Conservation (phyloP, 108 stramenopile species). For the Cafeteria roenbergensis region DNA sequence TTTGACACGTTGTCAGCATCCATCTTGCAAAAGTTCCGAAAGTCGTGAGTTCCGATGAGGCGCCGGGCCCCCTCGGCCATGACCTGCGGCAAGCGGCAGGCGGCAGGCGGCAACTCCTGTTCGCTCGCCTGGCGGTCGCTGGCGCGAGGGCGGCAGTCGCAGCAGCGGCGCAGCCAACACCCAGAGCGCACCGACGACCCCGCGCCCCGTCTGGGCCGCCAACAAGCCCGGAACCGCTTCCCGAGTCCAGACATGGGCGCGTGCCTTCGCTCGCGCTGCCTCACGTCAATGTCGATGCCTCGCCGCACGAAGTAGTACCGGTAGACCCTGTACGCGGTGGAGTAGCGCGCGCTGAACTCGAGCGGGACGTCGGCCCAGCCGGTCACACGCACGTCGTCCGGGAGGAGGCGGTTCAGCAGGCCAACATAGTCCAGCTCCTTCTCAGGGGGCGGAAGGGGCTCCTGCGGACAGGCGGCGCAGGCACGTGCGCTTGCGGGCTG, state of each 20-base stretch:
- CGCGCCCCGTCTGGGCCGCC: no score
- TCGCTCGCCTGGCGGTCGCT: no score
- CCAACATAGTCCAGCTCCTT: constrained; percentile 71
- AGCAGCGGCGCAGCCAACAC: no score
- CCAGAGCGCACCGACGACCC: no score
- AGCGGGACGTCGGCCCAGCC: constrained; percentile 64
- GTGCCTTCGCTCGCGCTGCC: no score
- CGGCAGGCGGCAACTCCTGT: no score
- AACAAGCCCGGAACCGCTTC: no score
- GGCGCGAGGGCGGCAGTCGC: no score
- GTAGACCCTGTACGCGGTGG: constrained; percentile 63
- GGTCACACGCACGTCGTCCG: constrained; percentile 69
- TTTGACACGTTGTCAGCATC: constrained; percentile 44
- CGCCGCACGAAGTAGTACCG: constrained; percentile 72
- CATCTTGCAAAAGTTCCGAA: constrained; percentile 96
- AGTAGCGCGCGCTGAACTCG: constrained; percentile 61
- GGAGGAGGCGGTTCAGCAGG: constrained; percentile 79
- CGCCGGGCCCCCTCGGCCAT: constrained; percentile 56
- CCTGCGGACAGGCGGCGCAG: constrained; percentile 24
- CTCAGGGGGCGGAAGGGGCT: not conserved
- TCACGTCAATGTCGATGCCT: constrained; percentile 48
- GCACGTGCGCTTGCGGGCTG: constrained; percentile 28
- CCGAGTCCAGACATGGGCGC: no score
- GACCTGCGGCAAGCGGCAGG: no score
- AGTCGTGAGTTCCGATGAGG: constrained; percentile 83